Evolutionary conservation across 495 filamentous ascomycete species (phyloP).

Genomic region (Tuber melanosporum): DNA sequence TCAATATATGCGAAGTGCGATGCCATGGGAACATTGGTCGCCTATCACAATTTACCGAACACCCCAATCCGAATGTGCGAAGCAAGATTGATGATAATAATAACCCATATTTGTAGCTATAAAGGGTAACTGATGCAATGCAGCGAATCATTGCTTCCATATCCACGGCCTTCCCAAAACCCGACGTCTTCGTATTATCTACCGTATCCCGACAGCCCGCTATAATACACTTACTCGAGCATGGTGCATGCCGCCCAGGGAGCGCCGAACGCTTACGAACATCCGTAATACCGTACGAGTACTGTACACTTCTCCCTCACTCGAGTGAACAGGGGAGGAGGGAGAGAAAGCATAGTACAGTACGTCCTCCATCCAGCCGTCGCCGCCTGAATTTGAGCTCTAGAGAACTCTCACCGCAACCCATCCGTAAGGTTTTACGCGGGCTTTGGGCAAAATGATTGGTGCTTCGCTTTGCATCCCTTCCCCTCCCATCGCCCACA

Average conservation of each 20-base stretch:
- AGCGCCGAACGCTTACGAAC: background rate
- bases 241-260: background rate
- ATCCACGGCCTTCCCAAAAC: background rate
- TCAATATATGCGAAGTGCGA: background rate
- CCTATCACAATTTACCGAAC: background rate
- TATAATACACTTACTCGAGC: background rate
- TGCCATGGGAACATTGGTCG: background rate
- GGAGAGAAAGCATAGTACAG: background rate
- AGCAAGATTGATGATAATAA: background rate
- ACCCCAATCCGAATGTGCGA: background rate
- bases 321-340: background rate
- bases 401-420: background rate
- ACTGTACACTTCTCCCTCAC: background rate
- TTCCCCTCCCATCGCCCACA: background rate
- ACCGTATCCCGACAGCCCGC: background rate
- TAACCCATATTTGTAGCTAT: background rate
- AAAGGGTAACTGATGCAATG: background rate
- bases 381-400: background rate
- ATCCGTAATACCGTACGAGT: background rate
- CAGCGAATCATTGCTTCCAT: background rate
- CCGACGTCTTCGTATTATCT: background rate
- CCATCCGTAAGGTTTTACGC: background rate
- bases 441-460: slow-evolving; percentile 1
- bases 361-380: background rate
- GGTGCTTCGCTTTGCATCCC: background rate